Evolutionary conservation across 1,284 basidiomycete genomes (phyloP), one percentile per base, ranked within the genome.

Genomic region (Leccinum pachyderme): DNA sequence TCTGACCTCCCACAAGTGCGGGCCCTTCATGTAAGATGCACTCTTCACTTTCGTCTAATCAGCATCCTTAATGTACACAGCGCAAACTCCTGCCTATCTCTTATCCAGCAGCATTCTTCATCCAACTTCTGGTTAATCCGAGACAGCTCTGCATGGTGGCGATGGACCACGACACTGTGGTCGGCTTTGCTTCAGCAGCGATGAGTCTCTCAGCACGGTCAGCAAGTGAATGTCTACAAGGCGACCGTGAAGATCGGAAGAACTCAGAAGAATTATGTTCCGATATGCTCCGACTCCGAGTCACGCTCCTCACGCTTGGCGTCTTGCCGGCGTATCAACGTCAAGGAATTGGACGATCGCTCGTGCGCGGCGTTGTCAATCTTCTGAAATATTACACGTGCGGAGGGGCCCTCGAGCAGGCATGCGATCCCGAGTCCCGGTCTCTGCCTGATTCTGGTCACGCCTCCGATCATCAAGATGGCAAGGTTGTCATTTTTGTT

Each of bases 291-390:
- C 74, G 69, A 49, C 67, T 56, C 2, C 58, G 49, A 4, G 46
- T 82, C 15, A 78, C 79, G 57, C 77, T 84, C 63, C 78, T 84
- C 54, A 83, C 82, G 9, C 76, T 84, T 0, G 82, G 82, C n/a
- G 80, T 84, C 18, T 66, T 76, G 15, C 79, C 81, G 5, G 58
- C 69, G 0, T 78, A 75, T 63, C 81, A 73, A 54, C 71, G 79
- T 13, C 69, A 60, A 45, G 79, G 80, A 13, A 70, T 84, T 37
- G 82, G 79, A 5, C 75, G 75, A n/a, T 72, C 70, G 4, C 77
- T 84, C 31, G 69, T 84, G 22, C 69, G 67, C 51, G 66, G 69
- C 43, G 73, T 77, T 22, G 64, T 71, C 9, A 66, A 60, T 15
- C 66, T 55, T 45, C 50, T 69, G 8, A 56, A 68, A 49, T 52